Evolutionary conservation across 108 stramenopile species (phyloP).

Genomic region (Epithemia pelagica): DNA sequence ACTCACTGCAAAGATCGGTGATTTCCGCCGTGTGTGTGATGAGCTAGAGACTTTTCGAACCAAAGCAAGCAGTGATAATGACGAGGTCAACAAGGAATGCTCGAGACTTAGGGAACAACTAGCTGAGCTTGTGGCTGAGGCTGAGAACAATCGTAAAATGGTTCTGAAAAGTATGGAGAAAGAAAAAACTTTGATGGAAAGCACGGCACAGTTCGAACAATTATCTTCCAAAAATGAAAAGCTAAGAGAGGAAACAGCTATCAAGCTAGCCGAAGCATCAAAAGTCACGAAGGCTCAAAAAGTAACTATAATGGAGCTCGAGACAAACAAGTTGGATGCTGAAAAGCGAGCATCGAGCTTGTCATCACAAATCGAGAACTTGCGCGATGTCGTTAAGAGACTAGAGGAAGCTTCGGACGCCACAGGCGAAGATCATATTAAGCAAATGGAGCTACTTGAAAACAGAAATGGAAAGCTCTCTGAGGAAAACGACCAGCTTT

Average conservation of each 20-base stretch:
- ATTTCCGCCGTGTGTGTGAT: background rate
- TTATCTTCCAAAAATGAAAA: background rate
- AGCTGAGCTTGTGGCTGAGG: background rate
- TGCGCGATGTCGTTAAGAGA: slow-evolving; percentile 7
- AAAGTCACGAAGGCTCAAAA: slow-evolving; percentile 12
- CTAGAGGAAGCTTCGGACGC: background rate
- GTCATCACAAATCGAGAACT: slow-evolving; percentile 1
- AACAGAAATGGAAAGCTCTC: background rate
- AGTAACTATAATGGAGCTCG: background rate
- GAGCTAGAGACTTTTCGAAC: background rate
- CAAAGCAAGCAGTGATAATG: background rate
- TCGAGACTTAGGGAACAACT: background rate
- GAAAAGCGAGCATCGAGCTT: background rate
- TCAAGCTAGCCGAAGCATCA: slow-evolving; percentile 12
- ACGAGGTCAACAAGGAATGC: background rate
- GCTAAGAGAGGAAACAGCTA: slow-evolving; percentile 7
- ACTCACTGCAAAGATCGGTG: background rate
- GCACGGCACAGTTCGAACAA: background rate
- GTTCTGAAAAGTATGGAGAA: background rate
- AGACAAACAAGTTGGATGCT: slow-evolving; percentile 2
- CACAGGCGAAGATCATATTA: background rate
- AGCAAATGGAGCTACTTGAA: slow-evolving; percentile 9
- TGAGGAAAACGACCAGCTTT: background rate
- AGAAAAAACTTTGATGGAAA: background rate
- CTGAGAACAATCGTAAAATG: background rate